Percentiles rank a stretch among this genome's conserved stretches.
phyloP scores from a whole-genome alignment of 805 yeast species.

The Myxozyma sirexii region DNA sequence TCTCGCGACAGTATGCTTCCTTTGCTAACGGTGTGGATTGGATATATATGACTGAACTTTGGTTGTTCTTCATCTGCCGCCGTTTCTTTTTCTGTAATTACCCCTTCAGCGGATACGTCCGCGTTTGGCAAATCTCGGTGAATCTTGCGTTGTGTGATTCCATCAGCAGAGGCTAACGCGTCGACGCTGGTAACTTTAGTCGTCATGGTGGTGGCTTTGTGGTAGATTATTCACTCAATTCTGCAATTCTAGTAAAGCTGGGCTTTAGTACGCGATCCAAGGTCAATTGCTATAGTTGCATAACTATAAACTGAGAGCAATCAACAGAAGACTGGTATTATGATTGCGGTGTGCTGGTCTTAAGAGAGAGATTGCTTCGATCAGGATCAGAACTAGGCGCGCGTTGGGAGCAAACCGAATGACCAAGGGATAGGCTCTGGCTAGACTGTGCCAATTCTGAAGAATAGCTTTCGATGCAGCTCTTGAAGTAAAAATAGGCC shows the following conservation, averaged over 20 bases:
- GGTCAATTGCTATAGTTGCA: not conserved
- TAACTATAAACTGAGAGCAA: not conserved
- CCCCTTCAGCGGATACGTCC: not conserved
- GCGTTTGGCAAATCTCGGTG: not conserved
- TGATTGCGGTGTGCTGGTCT: not conserved
- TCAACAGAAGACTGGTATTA: not conserved
- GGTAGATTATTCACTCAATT: no score
- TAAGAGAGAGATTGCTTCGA: no score
- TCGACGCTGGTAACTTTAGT: slow-evolving; percentile 2
- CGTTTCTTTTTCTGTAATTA: not conserved
- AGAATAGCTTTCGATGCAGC: no score
- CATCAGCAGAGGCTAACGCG: not conserved
- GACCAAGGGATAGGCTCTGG: no score
- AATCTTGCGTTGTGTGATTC: not conserved
- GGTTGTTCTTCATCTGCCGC: not conserved
- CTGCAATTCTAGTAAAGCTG: not conserved
- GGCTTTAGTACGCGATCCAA: not conserved
- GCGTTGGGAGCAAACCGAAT: no score
- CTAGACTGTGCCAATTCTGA: no score
- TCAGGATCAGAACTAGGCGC: no score
- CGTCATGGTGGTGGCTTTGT: not conserved
- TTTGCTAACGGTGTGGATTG: slow-evolving; percentile 23
- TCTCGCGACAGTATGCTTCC: slow-evolving; percentile 31
- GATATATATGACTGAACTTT: slow-evolving; percentile 26
- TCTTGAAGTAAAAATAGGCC: no score